phyloP scores from a whole-genome alignment of 108 stramenopile species.

The Stephanodiscus minutulus region DNA sequence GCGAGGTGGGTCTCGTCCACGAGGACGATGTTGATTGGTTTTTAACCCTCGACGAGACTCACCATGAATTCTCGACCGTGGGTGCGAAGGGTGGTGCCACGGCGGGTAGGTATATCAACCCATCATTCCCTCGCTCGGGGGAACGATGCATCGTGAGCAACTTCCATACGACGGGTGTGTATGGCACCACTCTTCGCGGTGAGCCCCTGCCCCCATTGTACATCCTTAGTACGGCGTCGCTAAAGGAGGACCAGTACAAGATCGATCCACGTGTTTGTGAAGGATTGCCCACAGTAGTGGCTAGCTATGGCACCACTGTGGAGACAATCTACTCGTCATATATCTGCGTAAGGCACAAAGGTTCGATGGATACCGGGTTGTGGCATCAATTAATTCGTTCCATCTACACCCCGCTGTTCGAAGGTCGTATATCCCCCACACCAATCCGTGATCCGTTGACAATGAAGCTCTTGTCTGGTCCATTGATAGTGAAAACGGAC shows the following conservation, averaged over 20 bases:
- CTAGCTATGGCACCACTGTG: neutral
- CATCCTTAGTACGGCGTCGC: neutral
- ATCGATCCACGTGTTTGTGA: conserved; percentile 3
- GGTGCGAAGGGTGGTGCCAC: neutral
- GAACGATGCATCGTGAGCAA: neutral
- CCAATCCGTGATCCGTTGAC: neutral
- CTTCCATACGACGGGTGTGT: neutral
- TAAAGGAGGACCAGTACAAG: neutral
- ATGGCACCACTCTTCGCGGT: neutral
- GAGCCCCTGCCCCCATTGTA: neutral
- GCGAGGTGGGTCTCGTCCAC: neutral
- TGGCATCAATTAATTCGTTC: neutral
- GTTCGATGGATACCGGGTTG: neutral
- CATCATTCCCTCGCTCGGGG: conserved; percentile 4
- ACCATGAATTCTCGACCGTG: neutral
- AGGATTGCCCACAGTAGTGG: neutral
- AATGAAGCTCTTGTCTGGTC: neutral
- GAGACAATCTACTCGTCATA: neutral
- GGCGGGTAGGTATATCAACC: neutral
- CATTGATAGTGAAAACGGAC: conserved; percentile 4
- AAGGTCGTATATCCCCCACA: neutral
- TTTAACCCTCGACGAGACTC: neutral
- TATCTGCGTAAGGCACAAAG: neutral
- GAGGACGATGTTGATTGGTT: neutral
- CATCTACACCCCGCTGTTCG: neutral